Evolutionary conservation across 805 yeast genomes (phyloP).

Genomic region (Pichia occidentalis): DNA sequence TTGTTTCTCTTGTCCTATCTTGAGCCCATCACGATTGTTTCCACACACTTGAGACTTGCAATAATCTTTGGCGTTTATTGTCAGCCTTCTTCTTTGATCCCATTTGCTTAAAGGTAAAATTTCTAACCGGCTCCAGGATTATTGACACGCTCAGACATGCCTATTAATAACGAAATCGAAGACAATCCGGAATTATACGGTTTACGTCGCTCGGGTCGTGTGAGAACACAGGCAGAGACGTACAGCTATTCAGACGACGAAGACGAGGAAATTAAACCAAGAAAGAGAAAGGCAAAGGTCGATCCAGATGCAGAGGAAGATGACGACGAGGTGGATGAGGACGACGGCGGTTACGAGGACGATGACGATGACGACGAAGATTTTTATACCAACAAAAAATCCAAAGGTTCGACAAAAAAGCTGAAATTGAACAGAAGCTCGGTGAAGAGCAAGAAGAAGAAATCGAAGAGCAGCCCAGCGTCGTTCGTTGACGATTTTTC

Average conservation of each 20-base stretch:
- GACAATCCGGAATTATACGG: constrained; percentile 81
- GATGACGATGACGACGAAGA: constrained; percentile 31
- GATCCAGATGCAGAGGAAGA: constrained; percentile 18
- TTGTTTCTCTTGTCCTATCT: too few species aligned
- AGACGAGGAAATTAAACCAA: constrained; percentile 17
- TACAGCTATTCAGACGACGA: constrained; percentile 30
- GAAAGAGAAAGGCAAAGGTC: constrained; percentile 17
- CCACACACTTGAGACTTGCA: too few species aligned
- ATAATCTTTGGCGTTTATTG: too few species aligned
- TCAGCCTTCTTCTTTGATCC: too few species aligned
- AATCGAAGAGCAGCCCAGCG: constrained; percentile 13
- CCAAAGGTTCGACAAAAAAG: constrained; percentile 34
- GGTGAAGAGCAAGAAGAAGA: constrained; percentile 13
- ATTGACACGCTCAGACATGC: constrained; percentile 12
- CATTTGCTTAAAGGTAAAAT: too few species aligned
- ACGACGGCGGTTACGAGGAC: constrained; percentile 24
- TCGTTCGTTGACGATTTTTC: constrained; percentile 1
- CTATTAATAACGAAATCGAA: constrained; percentile 40
- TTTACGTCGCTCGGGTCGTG: constrained; percentile 66
- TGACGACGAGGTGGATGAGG: constrained; percentile 12
- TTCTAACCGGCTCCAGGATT: too few species aligned
- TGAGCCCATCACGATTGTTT: too few species aligned
- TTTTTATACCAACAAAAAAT: constrained; percentile 15
- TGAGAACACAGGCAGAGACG: constrained; percentile 35
- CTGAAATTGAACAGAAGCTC: background rate